Evolutionary conservation across 441 rosid species (phyloP), one percentile per base, ranked within the genome.

Genomic region (Gossypium gossypioides): DNA sequence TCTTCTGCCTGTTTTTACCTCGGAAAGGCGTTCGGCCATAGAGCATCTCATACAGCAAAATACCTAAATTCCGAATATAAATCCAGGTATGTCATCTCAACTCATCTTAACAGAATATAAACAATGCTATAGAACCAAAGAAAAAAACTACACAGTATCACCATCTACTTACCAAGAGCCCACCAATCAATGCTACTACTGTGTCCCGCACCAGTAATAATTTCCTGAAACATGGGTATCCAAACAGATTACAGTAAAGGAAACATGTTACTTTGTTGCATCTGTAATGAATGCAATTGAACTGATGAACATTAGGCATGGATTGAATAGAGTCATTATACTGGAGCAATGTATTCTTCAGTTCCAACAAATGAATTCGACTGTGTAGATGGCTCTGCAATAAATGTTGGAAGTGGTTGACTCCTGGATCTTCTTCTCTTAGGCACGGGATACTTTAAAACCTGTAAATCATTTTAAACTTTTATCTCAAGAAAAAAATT

Each of bases 291-390:
- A 24, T 24, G 4, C 13, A 44, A 21, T 24, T 42, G 54, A 32
- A 72, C 50, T 34, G 4, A 29, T 32, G 61, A 72, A 15, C 13
- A 50, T 1, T 19, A 61, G 71, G 50, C 25, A 58, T 68, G 15
- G 9, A 34, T 37, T 51, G 76, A n/a, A 42, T 55, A 55, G 76
- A 15, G 75, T 71, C 58, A 81, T 59, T 86, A 27, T 92, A 95
- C 99, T 21, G 99, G 99, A 51, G 99, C 96, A 80, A 92, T 95
- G 80, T 95, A 95, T 81, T 95, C 97, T 85, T 95, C 97, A 24
- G 97, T 95, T 78, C 99, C 99, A 56, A 95, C 97, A 77, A 92
- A 95, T 34, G 99, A 95, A 85, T 92, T 95, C 32, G 97, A 92
- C 77, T 79, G 88, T 22, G 90, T 3, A 18, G 24, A 60, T 68